Conservation (phyloP, 768 basidiomycete genomes). For the Cystofilobasidium macerans region DNA sequence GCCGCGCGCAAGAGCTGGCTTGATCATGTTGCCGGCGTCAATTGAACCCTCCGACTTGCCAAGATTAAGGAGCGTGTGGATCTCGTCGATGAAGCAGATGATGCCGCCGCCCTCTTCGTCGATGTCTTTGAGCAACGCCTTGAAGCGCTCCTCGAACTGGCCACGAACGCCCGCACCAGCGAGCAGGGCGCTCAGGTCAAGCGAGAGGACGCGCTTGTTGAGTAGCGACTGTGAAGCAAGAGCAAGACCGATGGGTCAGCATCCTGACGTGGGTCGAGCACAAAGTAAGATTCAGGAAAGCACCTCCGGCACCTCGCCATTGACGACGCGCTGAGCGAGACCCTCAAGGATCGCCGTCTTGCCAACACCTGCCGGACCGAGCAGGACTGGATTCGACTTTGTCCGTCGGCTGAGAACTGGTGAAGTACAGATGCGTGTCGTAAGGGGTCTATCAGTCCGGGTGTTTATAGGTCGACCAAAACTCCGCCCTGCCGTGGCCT, state of each 20-base stretch:
- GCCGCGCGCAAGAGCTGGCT: slow-evolving; percentile 62
- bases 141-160: slow-evolving; percentile 89
- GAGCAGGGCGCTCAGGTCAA: slow-evolving; percentile 72
- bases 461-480: background rate
- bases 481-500: background rate
- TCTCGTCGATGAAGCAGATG: slow-evolving; percentile 90
- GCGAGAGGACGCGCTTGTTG: slow-evolving; percentile 72
- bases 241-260: background rate
- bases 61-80: slow-evolving; percentile 74
- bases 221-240: slow-evolving; percentile 56
- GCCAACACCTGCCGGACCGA: slow-evolving; percentile 79
- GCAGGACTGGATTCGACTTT: slow-evolving; percentile 54
- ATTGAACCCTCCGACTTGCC: slow-evolving; percentile 81
- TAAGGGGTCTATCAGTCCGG: slow-evolving; percentile 37
- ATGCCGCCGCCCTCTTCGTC: slow-evolving; percentile 63
- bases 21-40: slow-evolving; percentile 53
- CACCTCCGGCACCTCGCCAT: slow-evolving; percentile 84
- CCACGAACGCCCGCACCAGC: slow-evolving; percentile 85
- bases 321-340: slow-evolving; percentile 71
- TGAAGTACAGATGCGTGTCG: background rate
- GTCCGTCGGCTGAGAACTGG: slow-evolving; percentile 65
- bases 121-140: slow-evolving; percentile 76
- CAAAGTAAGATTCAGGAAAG: background rate
- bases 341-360: slow-evolving; percentile 90
- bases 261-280: background rate